A percentile compares a stretch with the other conserved stretches of the same genome.
Evolutionary conservation across 148 eudicot species (phyloP).

Genomic region (Agrostemma githago): DNA sequence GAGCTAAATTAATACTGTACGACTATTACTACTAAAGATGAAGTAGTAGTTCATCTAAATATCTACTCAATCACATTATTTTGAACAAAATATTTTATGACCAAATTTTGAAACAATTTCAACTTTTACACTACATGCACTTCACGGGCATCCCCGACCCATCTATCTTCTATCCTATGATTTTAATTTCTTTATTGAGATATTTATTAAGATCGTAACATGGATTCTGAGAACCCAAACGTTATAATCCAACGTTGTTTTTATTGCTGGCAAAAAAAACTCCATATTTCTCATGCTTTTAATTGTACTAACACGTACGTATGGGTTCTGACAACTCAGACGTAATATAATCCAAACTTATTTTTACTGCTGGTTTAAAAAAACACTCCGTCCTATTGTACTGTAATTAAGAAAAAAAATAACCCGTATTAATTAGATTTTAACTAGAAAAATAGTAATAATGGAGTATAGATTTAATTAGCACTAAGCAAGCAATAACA

Average conservation of each 20-base stretch:
- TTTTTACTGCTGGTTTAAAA: no score
- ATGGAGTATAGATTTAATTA: not conserved
- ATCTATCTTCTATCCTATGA: no score
- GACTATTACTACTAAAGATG: not conserved
- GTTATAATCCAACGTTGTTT: no score
- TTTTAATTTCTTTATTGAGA: no score
- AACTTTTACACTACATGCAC: slow-evolving; percentile 21
- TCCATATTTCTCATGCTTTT: no score
- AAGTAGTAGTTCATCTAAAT: slow-evolving; percentile 21
- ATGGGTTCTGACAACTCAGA: no score
- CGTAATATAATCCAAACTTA: no score
- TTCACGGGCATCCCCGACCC: not conserved
- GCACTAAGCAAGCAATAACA: not conserved
- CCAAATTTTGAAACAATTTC: slow-evolving; percentile 16
- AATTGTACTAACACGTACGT: no score
- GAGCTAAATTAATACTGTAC: not conserved
- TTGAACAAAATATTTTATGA: slow-evolving; percentile 6
- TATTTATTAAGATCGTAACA: no score
- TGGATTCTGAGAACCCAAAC: no score
- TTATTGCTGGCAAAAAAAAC: no score
- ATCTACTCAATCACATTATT: not conserved
- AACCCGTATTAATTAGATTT: not conserved
- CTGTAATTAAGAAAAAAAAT: not conserved
- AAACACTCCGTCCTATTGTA: no score
- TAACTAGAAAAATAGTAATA: not conserved